phyloP scores from a whole-genome alignment of 208 protist genomes.

The Leishmania arabica region DNA sequence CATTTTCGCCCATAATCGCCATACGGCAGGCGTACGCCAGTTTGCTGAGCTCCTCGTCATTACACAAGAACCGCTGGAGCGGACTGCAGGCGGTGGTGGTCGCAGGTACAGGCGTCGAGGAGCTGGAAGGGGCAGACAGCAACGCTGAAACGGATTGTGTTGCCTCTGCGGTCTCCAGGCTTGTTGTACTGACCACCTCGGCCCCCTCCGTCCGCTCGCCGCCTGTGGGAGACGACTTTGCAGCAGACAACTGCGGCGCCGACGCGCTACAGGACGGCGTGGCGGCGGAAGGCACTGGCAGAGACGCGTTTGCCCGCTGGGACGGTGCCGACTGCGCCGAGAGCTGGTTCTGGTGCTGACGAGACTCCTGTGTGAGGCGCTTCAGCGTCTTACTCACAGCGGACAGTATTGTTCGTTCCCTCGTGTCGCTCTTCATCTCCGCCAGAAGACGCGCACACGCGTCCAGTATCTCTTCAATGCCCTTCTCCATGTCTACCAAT shows the following conservation, averaged over 20 bases:
- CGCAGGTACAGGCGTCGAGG: background rate
- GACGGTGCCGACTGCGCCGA: constrained; percentile 4
- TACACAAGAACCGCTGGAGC: constrained; percentile 30
- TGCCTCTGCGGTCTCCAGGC: background rate
- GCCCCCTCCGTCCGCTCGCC: background rate
- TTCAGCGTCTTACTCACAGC: constrained; percentile 33
- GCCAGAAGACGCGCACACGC: constrained; percentile 39
- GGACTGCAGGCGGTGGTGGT: background rate
- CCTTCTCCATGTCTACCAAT: constrained; percentile 27
- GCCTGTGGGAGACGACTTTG: background rate
- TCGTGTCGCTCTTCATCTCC: constrained; percentile 55
- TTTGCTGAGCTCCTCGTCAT: constrained; percentile 42
- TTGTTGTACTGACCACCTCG: background rate
- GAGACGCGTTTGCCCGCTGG: background rate
- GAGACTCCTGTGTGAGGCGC: constrained; percentile 25
- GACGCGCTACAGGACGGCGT: background rate
- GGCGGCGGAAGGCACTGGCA: background rate
- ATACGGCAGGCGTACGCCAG: constrained; percentile 54
- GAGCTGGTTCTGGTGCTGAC: constrained; percentile 10
- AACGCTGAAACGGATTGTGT: background rate
- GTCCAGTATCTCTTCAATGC: constrained; percentile 42
- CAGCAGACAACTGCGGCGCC: background rate
- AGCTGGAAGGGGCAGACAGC: background rate
- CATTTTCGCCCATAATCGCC: constrained; percentile 44
- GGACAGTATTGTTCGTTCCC: constrained; percentile 41